Conservation (phyloP, 495 filamentous ascomycete species). For the Achaetomiella virescens region DNA sequence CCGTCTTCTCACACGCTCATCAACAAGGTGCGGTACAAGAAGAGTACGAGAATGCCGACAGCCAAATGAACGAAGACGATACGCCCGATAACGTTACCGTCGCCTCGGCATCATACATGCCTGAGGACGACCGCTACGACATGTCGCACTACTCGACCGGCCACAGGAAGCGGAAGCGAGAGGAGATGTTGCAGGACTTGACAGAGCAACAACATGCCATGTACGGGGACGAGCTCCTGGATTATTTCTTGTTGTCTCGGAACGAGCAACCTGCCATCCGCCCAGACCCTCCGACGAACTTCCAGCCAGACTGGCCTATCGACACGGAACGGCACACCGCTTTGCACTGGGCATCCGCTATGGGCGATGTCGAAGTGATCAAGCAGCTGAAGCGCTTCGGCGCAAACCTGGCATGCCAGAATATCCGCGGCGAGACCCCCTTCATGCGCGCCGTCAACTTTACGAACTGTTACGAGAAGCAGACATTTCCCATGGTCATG, state of each 20-base stretch:
- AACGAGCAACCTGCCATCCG: conserved; percentile 60
- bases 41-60: conserved; percentile 43
- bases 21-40: conserved; percentile 31
- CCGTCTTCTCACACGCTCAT: conserved; percentile 22
- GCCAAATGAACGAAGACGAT: conserved; percentile 70
- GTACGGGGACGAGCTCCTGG: conserved; percentile 84
- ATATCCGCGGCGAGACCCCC: conserved; percentile 81
- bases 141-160: conserved; percentile 58
- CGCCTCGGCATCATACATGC: conserved; percentile 73
- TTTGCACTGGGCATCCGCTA: conserved; percentile 94
- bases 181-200: conserved; percentile 58
- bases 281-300: conserved; percentile 72
- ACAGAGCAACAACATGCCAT: conserved; percentile 77
- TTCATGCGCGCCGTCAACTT: conserved; percentile 92
- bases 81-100: conserved; percentile 74
- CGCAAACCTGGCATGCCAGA: conserved; percentile 60
- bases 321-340: conserved; percentile 85
- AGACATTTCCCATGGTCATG: conserved; percentile 75
- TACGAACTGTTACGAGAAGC: conserved; percentile 90
- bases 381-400: conserved; percentile 72
- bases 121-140: conserved; percentile 68
- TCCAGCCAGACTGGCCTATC: conserved; percentile 80
- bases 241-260: conserved; percentile 84
- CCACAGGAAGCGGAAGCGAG: conserved; percentile 75
- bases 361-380: conserved; percentile 92